Evolutionary conservation across 108 stramenopile genomes (phyloP).

Genomic region (Cyclostephanos tholiformis): DNA sequence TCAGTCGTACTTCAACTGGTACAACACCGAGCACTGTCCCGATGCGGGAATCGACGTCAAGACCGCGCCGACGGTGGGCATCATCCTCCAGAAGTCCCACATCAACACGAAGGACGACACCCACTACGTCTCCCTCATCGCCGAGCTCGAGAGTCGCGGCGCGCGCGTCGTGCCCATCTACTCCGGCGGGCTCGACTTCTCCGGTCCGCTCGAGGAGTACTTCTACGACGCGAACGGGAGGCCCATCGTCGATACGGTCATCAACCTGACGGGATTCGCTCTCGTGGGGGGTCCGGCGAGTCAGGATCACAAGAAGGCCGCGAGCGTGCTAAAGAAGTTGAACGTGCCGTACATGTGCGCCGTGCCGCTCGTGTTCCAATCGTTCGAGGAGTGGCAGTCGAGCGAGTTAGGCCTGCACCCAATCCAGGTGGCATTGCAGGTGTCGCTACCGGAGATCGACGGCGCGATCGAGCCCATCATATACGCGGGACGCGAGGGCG

Average conservation of each 20-base stretch:
- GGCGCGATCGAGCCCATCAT: slow-evolving; percentile 98
- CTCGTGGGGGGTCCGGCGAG: slow-evolving; percentile 96
- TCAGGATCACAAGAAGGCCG: slow-evolving; percentile 96
- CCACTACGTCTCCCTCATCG: slow-evolving; percentile 94
- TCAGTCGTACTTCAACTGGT: slow-evolving; percentile 91
- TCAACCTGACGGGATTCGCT: slow-evolving; percentile 97
- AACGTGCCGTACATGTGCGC: slow-evolving; percentile 96
- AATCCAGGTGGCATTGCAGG: slow-evolving; percentile 96
- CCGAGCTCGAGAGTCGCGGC: slow-evolving; percentile 94
- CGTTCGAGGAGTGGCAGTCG: slow-evolving; percentile 97
- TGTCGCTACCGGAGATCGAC: slow-evolving; percentile 96
- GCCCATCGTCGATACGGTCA: slow-evolving; percentile 90
- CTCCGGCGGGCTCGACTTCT: slow-evolving; percentile 97
- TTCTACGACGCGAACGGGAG: slow-evolving; percentile 81
- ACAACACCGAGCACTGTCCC: slow-evolving; percentile 92
- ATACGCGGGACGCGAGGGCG: slow-evolving; percentile 95
- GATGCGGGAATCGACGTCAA: slow-evolving; percentile 91
- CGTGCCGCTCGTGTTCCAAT: slow-evolving; percentile 97
- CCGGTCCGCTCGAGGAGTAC: slow-evolving; percentile 94
- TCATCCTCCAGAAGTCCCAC: slow-evolving; percentile 97
- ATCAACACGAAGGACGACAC: slow-evolving; percentile 98
- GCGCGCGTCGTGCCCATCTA: slow-evolving; percentile 90
- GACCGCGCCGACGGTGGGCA: slow-evolving; percentile 88
- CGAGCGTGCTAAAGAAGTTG: slow-evolving; percentile 83
- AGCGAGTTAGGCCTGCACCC: slow-evolving; percentile 96